These are phyloP conservation scores for Fomitopsis pulvina DNA, from an alignment of 768 basidiomycete species.

Conservation along the genomic window DNA sequence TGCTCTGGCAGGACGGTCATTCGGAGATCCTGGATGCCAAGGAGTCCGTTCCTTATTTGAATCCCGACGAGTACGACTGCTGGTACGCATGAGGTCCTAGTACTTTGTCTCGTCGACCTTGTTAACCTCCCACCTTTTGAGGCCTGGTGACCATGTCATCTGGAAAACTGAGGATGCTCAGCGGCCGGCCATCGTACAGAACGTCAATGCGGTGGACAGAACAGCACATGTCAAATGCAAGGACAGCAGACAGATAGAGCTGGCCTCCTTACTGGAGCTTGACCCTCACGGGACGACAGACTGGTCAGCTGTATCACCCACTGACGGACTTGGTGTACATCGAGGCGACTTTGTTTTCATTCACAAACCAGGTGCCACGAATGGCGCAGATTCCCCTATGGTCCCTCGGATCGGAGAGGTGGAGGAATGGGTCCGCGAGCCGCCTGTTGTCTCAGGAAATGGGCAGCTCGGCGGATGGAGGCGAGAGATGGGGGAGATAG, in stretches of 20 bases:
- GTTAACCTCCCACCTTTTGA: constrained; percentile 27
- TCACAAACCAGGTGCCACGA: constrained; percentile 61
- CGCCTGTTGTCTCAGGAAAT: constrained; percentile 35
- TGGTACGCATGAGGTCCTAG: constrained; percentile 53
- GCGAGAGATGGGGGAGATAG: constrained; percentile 63
- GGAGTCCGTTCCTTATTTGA: constrained; percentile 73
- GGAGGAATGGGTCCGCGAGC: constrained; percentile 71
- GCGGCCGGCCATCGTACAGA: constrained; percentile 70
- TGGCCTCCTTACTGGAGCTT: constrained; percentile 80
- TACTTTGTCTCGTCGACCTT: too few relatives aligned
- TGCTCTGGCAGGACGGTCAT: constrained; percentile 88
- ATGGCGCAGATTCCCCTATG: constrained; percentile 59
- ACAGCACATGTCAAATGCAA: constrained; percentile 60
- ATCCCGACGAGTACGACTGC: constrained; percentile 89
- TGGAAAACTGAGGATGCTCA: constrained; percentile 72
- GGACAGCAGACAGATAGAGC: constrained; percentile 48
- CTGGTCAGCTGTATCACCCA: constrained; percentile 33
- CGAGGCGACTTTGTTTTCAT: constrained; percentile 84
- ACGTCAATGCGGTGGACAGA: constrained; percentile 64
- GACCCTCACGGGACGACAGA: constrained; percentile 75
- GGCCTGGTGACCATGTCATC: constrained; percentile 89
- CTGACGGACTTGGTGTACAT: constrained; percentile 70
- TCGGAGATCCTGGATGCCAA: constrained; percentile 54
- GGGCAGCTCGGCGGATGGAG: constrained; percentile 65
- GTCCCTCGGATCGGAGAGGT: constrained; percentile 85